Evolutionary conservation across 345 rosid species (phyloP), one percentile per base, ranked within the genome.

Genomic region (Gossypium bickii): DNA sequence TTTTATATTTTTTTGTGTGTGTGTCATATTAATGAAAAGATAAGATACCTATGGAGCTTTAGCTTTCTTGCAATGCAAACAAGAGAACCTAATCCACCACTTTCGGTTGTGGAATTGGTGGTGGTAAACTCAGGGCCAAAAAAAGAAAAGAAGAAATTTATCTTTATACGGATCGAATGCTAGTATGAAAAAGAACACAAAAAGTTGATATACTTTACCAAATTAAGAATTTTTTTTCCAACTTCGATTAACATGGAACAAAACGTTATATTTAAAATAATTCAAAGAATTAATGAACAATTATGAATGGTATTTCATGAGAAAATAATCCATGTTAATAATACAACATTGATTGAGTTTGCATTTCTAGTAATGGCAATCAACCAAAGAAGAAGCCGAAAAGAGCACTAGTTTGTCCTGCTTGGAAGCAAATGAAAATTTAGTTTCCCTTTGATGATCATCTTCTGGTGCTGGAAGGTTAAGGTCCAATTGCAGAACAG

Each of bases 381-480:
- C 92, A 67, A 89, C 87, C 87, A 87, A 81, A 73, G 91, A 51
- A 74, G 89, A 83, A 6, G 87, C 74, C 25, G 90, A 77, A 85
- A 90, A 89, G 53, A 87, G 85, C 41, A 88, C 83, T 62, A 83
- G 84, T 71, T 86, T 91, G 44, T 87, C 85, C 60, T 57, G 62
- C 62, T 84, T 83, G 38, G 85, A 65, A 41, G 77, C 58, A 22
- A 84, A 79, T 27, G 79, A 56, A 47, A 79, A 68, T 2, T 82
- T 59, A 0, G 86, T 44, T 57, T 85, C 85, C 2, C 67, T 76
- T 16, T 67, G 77, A 12, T 80, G 76, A 13, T 80, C 78, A 0
- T 80, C 85, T 44, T 84, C 88, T 9, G 89, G 92, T 1, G 93
- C 93, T 1, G 96, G 96, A 59, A 91, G 88, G 77, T 91, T 91